Conservation (phyloP, 75 land plant genomes). For the Sequoia sempervirens region DNA sequence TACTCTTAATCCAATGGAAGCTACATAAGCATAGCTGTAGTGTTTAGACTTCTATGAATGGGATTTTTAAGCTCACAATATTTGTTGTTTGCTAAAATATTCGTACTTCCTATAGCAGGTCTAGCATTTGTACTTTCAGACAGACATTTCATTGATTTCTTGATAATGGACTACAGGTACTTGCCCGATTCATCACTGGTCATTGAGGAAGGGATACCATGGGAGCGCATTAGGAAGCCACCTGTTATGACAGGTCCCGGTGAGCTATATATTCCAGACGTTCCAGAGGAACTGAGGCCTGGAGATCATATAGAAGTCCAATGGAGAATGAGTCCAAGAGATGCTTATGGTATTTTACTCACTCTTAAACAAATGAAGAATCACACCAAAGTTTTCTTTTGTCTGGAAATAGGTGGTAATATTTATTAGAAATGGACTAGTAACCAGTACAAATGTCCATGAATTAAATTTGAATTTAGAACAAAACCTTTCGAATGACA, state of each 20-base stretch:
- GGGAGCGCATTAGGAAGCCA: constrained; percentile 9
- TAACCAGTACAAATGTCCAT: too few species aligned
- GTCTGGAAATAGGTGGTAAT: not conserved
- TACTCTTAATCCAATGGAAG: not conserved
- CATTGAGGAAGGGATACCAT: constrained; percentile 10
- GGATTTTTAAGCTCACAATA: not conserved
- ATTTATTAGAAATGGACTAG: not conserved
- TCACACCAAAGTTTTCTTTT: not conserved
- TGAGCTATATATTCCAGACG: constrained; percentile 6
- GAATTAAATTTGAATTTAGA: not conserved
- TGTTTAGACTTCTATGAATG: not conserved
- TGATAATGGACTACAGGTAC: constrained; percentile 1
- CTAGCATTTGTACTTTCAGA: not conserved
- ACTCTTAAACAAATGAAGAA: not conserved
- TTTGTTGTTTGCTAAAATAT: not conserved
- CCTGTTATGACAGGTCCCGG: constrained; percentile 3
- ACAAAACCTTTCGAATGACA: not conserved
- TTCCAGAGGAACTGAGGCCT: constrained; percentile 7
- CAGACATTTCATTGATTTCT: not conserved
- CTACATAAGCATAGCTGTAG: not conserved
- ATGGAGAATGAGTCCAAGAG: not conserved
- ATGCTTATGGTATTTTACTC: constrained; percentile 10
- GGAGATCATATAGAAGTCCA: constrained; percentile 21
- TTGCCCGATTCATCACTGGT: not conserved
- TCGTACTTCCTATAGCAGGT: not conserved